Base-by-base conservation (phyloP, 2,329 filamentous ascomycete species). In the Paracoccidioides lutzii region DNA sequence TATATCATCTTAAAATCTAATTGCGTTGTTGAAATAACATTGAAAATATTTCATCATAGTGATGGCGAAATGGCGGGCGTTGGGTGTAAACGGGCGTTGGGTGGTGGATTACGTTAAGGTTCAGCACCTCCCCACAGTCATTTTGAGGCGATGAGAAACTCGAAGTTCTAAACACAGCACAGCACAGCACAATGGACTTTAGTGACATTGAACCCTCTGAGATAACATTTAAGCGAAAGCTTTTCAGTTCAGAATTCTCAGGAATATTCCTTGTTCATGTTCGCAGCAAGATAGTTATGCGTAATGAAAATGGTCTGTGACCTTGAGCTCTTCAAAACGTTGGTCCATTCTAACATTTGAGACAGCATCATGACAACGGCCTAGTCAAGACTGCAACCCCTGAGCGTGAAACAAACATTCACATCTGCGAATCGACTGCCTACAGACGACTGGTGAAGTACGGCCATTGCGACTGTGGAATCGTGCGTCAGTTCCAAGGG, bases 341-440 rank as follows among this genome's bases (percentile, higher is more conserved):
- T 8, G 28, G 12, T 52, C 28, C 37, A 41, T 52, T 41, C 49
- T 52, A 52, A 52, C 40, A 52, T 41, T 30, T 52, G 37, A 10
- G n/a, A 41, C 49, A 52, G 49, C 49, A 52, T 52, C 49, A 52
- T 52, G 49, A 52, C 49, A 52, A 41, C 22, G 35, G 37, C 14
- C n/a, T 35, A 41, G 9, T 41, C 37, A 22, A 41, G 35, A n/a
- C n/a, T n/a, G n/a, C n/a, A n/a, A n/a, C n/a, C n/a, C n/a, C n/a
- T n/a, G 12, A 51, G 9, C 14, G 48, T 30, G 48, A 56, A 48
- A 41, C 37, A 30, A 44, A 53, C 48, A 35, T 54, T 51, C 41
- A 55, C 32, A 44, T 59, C 37, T 46, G 44, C n/a, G 55, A 59
- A 48, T 52, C 46, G 6, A 53, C 43, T 35, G 57, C 55, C 22